Conservation (phyloP, 805 yeast species). For the Isabelozyma heimii region DNA sequence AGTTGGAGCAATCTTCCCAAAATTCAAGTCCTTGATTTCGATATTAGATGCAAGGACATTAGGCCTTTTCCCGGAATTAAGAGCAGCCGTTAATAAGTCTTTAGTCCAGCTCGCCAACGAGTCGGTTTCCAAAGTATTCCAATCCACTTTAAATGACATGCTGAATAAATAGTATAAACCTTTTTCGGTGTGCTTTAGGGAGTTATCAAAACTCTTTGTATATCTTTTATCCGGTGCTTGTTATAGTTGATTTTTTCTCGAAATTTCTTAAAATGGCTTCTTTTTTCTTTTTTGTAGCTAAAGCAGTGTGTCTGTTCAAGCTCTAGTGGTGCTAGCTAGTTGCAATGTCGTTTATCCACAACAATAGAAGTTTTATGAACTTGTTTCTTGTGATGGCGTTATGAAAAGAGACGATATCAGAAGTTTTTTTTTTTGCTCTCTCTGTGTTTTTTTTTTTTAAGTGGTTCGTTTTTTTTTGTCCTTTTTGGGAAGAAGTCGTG, state of each 20-base stretch:
- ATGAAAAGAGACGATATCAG: not conserved
- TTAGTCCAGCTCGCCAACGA: conserved; percentile 60
- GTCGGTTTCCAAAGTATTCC: conserved; percentile 71
- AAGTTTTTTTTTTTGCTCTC: not conserved
- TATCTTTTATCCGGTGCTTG: not conserved
- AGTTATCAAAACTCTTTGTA: not conserved
- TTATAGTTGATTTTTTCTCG: not conserved
- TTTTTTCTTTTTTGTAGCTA: too few relatives aligned
- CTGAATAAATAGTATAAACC: not conserved
- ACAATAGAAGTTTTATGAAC: not conserved
- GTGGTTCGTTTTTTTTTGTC: not conserved
- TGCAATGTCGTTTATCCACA: not conserved
- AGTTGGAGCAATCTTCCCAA: conserved; percentile 72
- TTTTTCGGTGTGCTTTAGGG: not conserved
- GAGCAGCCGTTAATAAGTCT: conserved; percentile 65
- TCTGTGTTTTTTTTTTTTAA: not conserved
- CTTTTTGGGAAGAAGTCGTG: not conserved
- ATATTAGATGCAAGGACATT: conserved; percentile 69
- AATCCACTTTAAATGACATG: conserved; percentile 78
- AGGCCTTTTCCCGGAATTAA: conserved; percentile 72
- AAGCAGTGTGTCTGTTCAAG: not conserved
- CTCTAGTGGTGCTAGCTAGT: not conserved
- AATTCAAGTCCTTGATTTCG: conserved; percentile 62
- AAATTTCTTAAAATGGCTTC: too few relatives aligned
- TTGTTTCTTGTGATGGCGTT: not conserved